These are phyloP conservation scores for Neoconidiobolus thromboides DNA, from an alignment of 371 early-diverging fungal genomes.

Conservation along the genomic window DNA sequence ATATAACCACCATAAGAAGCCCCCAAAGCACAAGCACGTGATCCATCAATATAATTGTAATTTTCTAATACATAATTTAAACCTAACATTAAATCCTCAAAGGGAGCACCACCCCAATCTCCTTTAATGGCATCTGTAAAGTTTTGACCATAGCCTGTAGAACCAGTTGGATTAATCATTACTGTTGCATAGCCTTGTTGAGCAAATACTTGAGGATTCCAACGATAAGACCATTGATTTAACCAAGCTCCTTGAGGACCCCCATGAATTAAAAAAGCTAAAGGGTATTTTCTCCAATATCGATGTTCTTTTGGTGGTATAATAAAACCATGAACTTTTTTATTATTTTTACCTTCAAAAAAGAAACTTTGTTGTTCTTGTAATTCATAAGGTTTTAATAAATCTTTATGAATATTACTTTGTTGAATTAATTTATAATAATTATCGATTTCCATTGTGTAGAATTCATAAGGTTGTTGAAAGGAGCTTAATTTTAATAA, in stretches of 20 bases:
- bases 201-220: slow-evolving; percentile 54
- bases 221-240: slow-evolving; percentile 2
- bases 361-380: slow-evolving; percentile 34
- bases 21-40: slow-evolving; percentile 46
- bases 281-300: slow-evolving; percentile 36
- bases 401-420: slow-evolving; percentile 14
- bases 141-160: slow-evolving; percentile 61
- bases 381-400: slow-evolving; percentile 15
- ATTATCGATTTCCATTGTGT: slow-evolving; percentile 17
- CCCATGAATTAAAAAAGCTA: slow-evolving; percentile 70
- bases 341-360: slow-evolving; percentile 40
- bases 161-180: slow-evolving; percentile 62
- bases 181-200: slow-evolving; percentile 55
- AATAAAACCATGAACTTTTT: slow-evolving; percentile 50
- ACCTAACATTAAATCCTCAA: slow-evolving; percentile 49
- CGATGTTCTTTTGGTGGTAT: slow-evolving; percentile 45
- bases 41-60: slow-evolving; percentile 35
- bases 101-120: slow-evolving; percentile 67
- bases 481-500: slow-evolving; percentile 22
- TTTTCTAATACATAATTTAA: slow-evolving; percentile 37
- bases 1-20: slow-evolving; percentile 73
- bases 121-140: slow-evolving; percentile 50
- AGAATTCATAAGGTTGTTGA: slow-evolving; percentile 22
- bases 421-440: slow-evolving; percentile 14
- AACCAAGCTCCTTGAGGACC: slow-evolving; percentile 8